These are phyloP conservation scores for Globisporangium heterothallicum DNA, from an alignment of 352 stramenopile genomes.

Conservation along the genomic window DNA sequence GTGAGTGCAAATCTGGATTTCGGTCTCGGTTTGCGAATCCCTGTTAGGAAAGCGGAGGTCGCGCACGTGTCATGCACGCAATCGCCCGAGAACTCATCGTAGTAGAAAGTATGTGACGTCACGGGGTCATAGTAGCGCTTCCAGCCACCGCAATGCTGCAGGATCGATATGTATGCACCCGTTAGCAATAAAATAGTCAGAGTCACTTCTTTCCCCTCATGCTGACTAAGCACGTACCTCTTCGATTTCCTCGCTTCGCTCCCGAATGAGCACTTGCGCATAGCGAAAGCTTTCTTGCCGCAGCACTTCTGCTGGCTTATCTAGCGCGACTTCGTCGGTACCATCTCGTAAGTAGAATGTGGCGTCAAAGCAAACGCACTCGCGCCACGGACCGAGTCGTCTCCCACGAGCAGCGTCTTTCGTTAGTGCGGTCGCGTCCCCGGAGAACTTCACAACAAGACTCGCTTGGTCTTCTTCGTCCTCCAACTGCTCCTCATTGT, in stretches of 20 bases:
- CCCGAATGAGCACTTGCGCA: constrained; percentile 39
- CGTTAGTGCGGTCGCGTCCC: constrained; percentile 23
- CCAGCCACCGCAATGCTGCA: constrained; percentile 39
- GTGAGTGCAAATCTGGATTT: constrained; percentile 27
- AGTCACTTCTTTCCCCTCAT: neutral
- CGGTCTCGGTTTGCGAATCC: constrained; percentile 27
- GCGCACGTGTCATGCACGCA: constrained; percentile 54
- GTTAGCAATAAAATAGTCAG: neutral
- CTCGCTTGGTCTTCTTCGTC: constrained; percentile 42
- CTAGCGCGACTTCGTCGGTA: constrained; percentile 30
- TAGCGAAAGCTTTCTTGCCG: constrained; percentile 47
- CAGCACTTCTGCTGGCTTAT: constrained; percentile 53
- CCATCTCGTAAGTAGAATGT: constrained; percentile 48
- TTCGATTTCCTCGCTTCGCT: constrained; percentile 64
- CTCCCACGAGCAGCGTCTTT: constrained; percentile 38
- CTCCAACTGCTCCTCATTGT: constrained; percentile 34
- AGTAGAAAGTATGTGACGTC: constrained; percentile 60
- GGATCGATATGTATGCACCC: neutral
- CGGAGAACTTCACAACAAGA: constrained; percentile 45
- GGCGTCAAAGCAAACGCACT: constrained; percentile 40
- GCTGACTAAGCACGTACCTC: constrained; percentile 17
- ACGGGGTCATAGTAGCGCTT: constrained; percentile 50
- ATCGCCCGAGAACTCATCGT: constrained; percentile 53
- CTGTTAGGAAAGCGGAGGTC: constrained; percentile 27
- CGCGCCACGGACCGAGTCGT: constrained; percentile 43